Base-by-base conservation (phyloP, 768 basidiomycete species). In the Psilocybe subaeruginosa region DNA sequence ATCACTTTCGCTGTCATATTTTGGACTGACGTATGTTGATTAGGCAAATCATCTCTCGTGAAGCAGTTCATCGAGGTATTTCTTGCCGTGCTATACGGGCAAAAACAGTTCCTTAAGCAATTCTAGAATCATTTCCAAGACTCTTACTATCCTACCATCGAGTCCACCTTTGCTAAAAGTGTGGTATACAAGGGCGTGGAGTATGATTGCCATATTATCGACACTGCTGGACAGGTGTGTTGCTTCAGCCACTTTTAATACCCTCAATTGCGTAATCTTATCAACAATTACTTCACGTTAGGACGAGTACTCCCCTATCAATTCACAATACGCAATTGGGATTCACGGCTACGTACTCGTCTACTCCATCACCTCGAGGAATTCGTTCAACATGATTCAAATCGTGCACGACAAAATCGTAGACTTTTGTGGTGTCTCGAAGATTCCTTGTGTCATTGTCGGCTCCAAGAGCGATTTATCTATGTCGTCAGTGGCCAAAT, bases 271-370 rank as follows among this genome's bases (percentile, higher is more conserved):
- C 41, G 29, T 35, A 56, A 55, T 50, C 11, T 48, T 39, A 41
- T 56, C 37, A 27, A 33, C 8, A 5, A 33, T 35, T 19, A n/a
- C 23, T 41, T n/a, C 16, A 9, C n/a, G 6, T 43, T 12, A 67
- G 95, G 97, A 99, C 71, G 97, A 99, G 75, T 98, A 92, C 78
- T 92, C 94, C 17, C 92, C 96, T 59, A 86, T 99, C 65, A 94
- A 93, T 66, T 84, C 92, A 29, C 93, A 95, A 73, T 93, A 98
- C 71, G 95, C 95, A 43, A 93, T 98, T 68, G 97, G 97, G 55
- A 94, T 97, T 69, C 96, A 99, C 71, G 97, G 97, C 71, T 99
- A 92, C 74, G 86, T 99, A 70, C 87, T 99, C 68, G 96, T 98
- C 48, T 99, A 98, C 79, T 93, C 93, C 3, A 94, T 99, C 75